Conservation (phyloP, 805 yeast species). For the Starmerella sirachaensis region DNA sequence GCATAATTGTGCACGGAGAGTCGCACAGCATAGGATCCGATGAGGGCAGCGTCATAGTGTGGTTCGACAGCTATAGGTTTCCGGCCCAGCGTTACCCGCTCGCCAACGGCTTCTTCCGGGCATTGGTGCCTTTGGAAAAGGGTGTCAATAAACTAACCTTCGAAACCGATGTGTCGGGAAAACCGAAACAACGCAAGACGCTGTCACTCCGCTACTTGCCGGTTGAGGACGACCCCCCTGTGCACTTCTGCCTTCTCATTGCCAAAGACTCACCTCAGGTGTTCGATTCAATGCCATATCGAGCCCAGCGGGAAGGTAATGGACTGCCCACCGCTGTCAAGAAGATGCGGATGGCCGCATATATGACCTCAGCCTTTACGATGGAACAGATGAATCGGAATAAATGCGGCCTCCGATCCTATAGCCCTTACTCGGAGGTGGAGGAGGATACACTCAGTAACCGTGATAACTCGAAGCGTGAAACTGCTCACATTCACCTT, state of each 20-base stretch:
- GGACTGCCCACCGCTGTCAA: slow-evolving; percentile 55
- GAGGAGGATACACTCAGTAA: slow-evolving; percentile 41
- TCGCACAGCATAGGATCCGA: slow-evolving; percentile 23
- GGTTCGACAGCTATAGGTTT: slow-evolving; percentile 34
- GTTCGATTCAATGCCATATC: slow-evolving; percentile 54
- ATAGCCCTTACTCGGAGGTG: slow-evolving; percentile 60
- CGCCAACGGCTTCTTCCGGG: slow-evolving; percentile 60
- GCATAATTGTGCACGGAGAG: slow-evolving; percentile 30
- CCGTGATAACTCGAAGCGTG: slow-evolving; percentile 36
- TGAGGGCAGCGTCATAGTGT: slow-evolving; percentile 35
- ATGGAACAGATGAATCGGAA: slow-evolving; percentile 74
- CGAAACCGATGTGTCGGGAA: slow-evolving; percentile 25
- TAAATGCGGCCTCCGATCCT: slow-evolving; percentile 69
- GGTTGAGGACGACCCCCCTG: slow-evolving; percentile 51
- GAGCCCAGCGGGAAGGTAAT: slow-evolving; percentile 39
- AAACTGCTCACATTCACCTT: slow-evolving; percentile 67
- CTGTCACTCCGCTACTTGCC: slow-evolving; percentile 43
- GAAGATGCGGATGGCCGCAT: slow-evolving; percentile 68
- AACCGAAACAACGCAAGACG: slow-evolving; percentile 6
- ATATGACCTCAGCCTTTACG: slow-evolving; percentile 85
- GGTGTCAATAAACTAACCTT: slow-evolving; percentile 52
- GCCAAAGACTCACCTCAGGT: slow-evolving; percentile 62
- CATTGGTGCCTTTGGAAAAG: slow-evolving; percentile 54
- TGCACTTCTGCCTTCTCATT: slow-evolving; percentile 66
- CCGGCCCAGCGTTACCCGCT: slow-evolving; percentile 68